Conservation (phyloP, 495 filamentous ascomycete species). For the Chaetomium cochliodes region DNA sequence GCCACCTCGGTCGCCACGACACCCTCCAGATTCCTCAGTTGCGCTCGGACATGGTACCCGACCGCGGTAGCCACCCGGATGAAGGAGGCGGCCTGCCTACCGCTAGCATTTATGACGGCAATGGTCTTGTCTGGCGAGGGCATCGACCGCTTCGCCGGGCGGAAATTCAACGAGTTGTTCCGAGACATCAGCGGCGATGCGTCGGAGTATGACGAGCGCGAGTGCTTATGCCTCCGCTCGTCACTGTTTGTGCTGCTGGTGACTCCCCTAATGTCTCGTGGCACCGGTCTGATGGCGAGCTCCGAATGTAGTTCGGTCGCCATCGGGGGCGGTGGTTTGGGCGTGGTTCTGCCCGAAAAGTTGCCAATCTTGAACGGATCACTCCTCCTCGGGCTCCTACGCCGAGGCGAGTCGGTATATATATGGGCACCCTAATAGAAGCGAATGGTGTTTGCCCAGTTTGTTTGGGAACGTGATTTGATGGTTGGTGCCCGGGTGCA, state of each 20-base stretch:
- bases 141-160: conserved; percentile 52
- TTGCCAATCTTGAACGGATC: background rate
- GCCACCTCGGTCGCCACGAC: conserved; percentile 81
- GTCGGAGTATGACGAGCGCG: conserved; percentile 54
- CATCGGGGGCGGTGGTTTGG: conserved; percentile 32
- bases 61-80: conserved; percentile 89
- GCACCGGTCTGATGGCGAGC: conserved; percentile 43
- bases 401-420: background rate
- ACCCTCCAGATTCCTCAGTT: conserved; percentile 78
- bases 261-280: conserved; percentile 35
- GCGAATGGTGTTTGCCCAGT: background rate
- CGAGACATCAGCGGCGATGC: conserved; percentile 49
- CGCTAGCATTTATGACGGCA: conserved; percentile 88
- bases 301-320: conserved; percentile 43
- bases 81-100: conserved; percentile 89
- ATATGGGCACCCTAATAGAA: background rate
- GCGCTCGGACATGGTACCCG: conserved; percentile 85
- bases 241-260: conserved; percentile 34
- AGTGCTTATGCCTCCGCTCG: conserved; percentile 50
- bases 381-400: background rate
- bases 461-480: background rate
- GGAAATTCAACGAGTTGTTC: conserved; percentile 50
- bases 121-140: conserved; percentile 69
- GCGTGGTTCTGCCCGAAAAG: conserved; percentile 4
- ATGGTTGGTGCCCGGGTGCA: conserved; percentile 10